Evolutionary conservation across 2,329 filamentous ascomycete genomes (phyloP), one percentile per base, ranked within the genome.

Genomic region (Aspergillus phoenicis): DNA sequence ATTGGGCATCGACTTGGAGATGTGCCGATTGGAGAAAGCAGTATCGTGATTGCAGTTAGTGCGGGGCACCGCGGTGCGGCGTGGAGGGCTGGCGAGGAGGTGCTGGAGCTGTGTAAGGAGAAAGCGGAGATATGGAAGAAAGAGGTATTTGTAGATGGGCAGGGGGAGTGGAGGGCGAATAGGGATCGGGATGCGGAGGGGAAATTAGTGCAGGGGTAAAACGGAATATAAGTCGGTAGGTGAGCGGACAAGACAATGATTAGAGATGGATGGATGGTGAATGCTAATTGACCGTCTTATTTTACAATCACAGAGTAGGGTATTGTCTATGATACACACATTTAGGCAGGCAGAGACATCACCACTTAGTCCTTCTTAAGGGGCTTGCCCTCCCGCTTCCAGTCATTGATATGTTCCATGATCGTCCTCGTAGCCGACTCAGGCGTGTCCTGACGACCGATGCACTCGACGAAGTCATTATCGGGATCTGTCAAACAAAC

Each of bases 381-480:
- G 28, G 81, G 81, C 68, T 77, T 81, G 17, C 76, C 77, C 59
- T 79, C 77, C 53, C 84, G 82, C 73, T 83, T 85, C 89, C 89
- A 91, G 73, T 91, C 89, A 52, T 89, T 89, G 74, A 98, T 89
- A 77, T 99, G 95, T 64, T 90, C 89, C 62, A 89, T 78, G 58
- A 99, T 97, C 60, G 97, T 82, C 78, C 88, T 88, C 6, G 93
- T 91, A 1, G 89, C 95, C 71, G 91, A 86, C 64, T 95, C 89
- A 1, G 94, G 91, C 45, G 91, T 96, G 79, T 98, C 93, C 79
- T 99, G 95, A 64, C 95, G 84, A 17, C 95, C 95, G 72, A 99
- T 88, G 11, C 93, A 96, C 81, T 99, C 96, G 28, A 99, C 94
- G 77, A 99, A 99, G 76, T 99, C 93, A 20, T 94, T 94, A 69